These are phyloP conservation scores for Boletus smithii DNA, from an alignment of 1,284 basidiomycete species.

Conservation along the genomic window DNA sequence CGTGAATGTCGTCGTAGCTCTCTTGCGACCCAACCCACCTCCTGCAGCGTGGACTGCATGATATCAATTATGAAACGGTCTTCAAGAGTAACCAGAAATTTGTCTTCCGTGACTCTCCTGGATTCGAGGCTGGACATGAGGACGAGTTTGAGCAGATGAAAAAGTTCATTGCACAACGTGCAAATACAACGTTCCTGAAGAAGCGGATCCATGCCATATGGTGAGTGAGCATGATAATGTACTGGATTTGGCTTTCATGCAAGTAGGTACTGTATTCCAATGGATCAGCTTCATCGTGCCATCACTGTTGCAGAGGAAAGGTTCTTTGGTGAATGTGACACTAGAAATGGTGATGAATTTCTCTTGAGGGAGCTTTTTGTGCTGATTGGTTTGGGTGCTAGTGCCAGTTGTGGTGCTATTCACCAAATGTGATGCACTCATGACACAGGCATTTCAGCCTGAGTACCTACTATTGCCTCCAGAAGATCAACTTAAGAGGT, in stretches of 20 bases:
- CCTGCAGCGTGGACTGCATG: not conserved
- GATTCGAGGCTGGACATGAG: not conserved
- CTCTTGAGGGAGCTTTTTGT: too few species aligned
- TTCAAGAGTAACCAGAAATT: not conserved
- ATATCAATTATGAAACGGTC: not conserved
- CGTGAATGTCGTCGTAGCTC: too few species aligned
- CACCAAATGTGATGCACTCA: too few species aligned
- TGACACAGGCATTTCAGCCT: too few species aligned
- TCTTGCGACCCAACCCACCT: too few species aligned
- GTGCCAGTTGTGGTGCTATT: too few species aligned
- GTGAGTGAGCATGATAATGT: too few species aligned
- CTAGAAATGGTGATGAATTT: too few species aligned
- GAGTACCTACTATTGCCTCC: too few species aligned
- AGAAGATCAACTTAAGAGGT: not conserved
- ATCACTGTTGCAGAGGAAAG: not conserved
- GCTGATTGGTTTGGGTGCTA: too few species aligned
- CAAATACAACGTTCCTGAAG: not conserved
- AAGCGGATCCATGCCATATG: slow-evolving; percentile 4
- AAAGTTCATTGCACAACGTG: not conserved
- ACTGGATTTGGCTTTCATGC: too few species aligned
- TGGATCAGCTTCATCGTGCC: not conserved
- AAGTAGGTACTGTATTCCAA: slow-evolving; percentile 2
- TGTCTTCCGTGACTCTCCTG: slow-evolving; percentile 6
- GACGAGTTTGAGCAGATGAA: not conserved
- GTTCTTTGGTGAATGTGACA: slow-evolving; percentile 2